Evolutionary conservation across 352 stramenopile species (phyloP), one percentile per base, ranked within the genome.

Genomic region (Globisporangium okanoganense): DNA sequence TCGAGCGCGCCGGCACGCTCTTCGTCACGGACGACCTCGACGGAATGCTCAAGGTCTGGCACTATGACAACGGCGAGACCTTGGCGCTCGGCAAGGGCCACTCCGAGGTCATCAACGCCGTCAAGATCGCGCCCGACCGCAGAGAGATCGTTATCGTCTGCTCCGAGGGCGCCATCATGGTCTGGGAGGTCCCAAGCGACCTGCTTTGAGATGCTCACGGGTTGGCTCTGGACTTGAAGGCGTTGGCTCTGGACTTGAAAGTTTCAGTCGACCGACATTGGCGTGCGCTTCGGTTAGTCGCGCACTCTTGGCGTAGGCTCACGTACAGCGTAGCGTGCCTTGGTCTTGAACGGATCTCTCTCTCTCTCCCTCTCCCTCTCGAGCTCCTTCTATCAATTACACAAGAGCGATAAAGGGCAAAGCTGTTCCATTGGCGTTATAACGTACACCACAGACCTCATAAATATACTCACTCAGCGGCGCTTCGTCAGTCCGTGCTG

Each of bases 61-160:
- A 98, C 70, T 99, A 99, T 71, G 96, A 99, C 75, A 96, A 99
- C 65, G 96, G 96, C 44, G 79, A 97, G 65, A 78, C 86, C 4
- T 72, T 97, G 6, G 81, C 72, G 1, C 81, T 91, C 41, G 96
- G 95, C 22, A 80, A 90, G 29, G 96, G 95, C 27, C 96, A 99
- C 74, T 98, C 86, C 63, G 95, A 97, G 45, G 78, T 75, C n/a
- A 96, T 99, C 56, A 90, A 95, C 52, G 85, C 87, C 20, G 90
- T 98, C 36, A 93, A 90, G 57, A 94, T 98, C 53, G 96, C 87
- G 20, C 95, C 96, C 8, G 95, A 98, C 70, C 76, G 96, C 52
- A 88, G 85, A 16, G 88, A 87, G 45, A 85, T 99, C 50, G 91
- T 99, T 10, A 98, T 88, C 2, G 96, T 99, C 43, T 96, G 95